A percentile compares a stretch with the other conserved stretches of the same genome.
These are phyloP conservation scores for Leccinum arenicola DNA, from an alignment of 768 basidiomycete species.

Conservation along the genomic window DNA sequence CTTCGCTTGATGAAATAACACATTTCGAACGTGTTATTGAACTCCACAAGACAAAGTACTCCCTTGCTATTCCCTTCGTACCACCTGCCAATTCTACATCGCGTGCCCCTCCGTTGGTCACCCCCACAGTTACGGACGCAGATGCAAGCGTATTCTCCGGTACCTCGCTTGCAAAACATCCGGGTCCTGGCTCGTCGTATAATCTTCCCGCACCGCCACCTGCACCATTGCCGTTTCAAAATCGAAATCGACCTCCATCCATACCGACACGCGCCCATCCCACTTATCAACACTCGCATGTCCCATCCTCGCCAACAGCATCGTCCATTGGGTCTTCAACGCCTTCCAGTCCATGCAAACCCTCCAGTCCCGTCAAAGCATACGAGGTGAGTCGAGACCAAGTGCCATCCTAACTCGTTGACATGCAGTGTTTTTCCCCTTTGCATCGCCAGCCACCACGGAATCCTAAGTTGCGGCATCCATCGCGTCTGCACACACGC, in stretches of 20 bases:
- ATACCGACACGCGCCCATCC: background rate
- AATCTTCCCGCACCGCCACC: conserved; percentile 13
- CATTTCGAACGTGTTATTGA: conserved; percentile 54
- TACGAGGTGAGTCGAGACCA: conserved; percentile 5
- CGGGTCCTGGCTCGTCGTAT: background rate
- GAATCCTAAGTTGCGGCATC: conserved; percentile 62
- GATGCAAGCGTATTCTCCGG: conserved; percentile 12
- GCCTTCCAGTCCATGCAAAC: conserved; percentile 29
- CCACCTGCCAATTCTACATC: conserved; percentile 28
- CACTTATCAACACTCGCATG: conserved; percentile 1
- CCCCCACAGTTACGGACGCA: background rate
- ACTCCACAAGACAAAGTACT: conserved; percentile 55
- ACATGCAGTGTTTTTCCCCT: background rate
- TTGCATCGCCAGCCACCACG: conserved; percentile 4
- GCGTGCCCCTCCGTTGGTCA: background rate
- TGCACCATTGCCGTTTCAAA: conserved; percentile 10
- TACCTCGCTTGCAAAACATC: conserved; percentile 3
- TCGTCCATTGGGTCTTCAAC: conserved; percentile 28
- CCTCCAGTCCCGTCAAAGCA: conserved; percentile 22
- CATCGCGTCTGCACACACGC: conserved; percentile 59
- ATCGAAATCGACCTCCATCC: conserved; percentile 2
- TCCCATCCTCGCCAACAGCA: conserved; percentile 21
- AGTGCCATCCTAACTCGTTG: background rate
- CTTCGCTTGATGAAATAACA: conserved; percentile 48
- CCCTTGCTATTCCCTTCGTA: conserved; percentile 44